Evolutionary conservation across 2,329 filamentous ascomycete species (phyloP).

Genomic region (Alternaria angustiovoidea): DNA sequence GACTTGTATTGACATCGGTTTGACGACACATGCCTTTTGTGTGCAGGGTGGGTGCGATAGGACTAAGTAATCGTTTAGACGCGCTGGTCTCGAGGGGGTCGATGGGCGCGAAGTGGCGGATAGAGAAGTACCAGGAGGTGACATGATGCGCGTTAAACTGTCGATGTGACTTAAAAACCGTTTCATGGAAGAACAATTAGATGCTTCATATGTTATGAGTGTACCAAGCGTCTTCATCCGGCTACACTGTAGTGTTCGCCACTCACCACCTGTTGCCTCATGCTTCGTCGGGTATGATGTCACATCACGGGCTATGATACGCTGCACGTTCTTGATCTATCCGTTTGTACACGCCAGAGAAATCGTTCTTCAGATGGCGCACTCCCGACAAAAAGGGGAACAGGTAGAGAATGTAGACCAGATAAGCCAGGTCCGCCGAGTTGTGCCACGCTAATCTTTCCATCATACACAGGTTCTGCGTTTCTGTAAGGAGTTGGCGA

Average conservation of each 20-base stretch:
- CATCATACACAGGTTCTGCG: neutral
- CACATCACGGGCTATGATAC: neutral
- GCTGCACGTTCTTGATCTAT: neutral
- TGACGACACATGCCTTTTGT: constrained; percentile 1
- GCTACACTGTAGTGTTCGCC: neutral
- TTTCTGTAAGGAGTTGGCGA: neutral
- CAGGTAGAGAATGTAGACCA: neutral
- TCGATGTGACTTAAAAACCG: constrained; percentile 3
- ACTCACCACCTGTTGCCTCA: neutral
- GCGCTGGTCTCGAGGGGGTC: neutral
- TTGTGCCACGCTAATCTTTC: neutral
- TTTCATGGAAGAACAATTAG: neutral
- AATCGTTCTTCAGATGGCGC: neutral
- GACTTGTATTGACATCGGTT: neutral
- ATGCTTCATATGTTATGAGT: neutral
- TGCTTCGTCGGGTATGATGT: neutral
- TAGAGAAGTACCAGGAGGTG: neutral
- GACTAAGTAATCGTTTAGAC: constrained; percentile 4
- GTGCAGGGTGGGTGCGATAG: neutral
- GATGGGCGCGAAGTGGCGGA: neutral
- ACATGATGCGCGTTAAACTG: constrained; percentile 1
- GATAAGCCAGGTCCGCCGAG: neutral
- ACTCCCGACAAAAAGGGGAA: neutral
- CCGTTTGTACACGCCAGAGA: neutral
- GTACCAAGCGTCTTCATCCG: too few relatives aligned